Conservation (phyloP, 2,329 filamentous ascomycete genomes). For the Colletotrichum cordylinicola region DNA sequence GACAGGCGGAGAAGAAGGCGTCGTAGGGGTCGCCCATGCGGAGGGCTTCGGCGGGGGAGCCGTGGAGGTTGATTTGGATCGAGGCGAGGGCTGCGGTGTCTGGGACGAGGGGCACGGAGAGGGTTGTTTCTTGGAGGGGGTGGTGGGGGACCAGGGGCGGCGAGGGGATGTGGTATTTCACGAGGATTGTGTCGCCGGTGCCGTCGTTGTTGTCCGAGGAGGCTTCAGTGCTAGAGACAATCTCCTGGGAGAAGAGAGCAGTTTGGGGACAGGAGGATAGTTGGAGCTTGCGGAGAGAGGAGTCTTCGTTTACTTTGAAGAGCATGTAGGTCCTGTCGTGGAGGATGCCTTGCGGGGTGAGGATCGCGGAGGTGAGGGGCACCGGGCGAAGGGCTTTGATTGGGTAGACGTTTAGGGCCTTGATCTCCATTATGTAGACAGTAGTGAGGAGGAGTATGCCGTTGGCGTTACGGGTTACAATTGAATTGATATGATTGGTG, state of each 20-base stretch:
- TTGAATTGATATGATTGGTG: neutral
- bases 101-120: slow-evolving; percentile 65
- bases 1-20: slow-evolving; percentile 70
- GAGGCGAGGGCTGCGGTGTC: slow-evolving; percentile 47
- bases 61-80: slow-evolving; percentile 63
- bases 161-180: slow-evolving; percentile 47
- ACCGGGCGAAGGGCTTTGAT: slow-evolving; percentile 75
- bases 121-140: slow-evolving; percentile 38
- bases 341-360: slow-evolving; percentile 67
- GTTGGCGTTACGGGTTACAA: neutral
- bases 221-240: slow-evolving; percentile 43
- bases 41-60: slow-evolving; percentile 63
- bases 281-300: slow-evolving; percentile 61
- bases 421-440: neutral
- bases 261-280: slow-evolving; percentile 63
- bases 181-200: slow-evolving; percentile 38
- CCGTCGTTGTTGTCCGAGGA: slow-evolving; percentile 42
- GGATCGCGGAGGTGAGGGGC: slow-evolving; percentile 53
- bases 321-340: slow-evolving; percentile 78
- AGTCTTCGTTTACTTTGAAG: slow-evolving; percentile 53
- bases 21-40: slow-evolving; percentile 67
- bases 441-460: neutral
- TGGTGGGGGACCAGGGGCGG: slow-evolving; percentile 43
- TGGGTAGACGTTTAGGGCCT: slow-evolving; percentile 69
- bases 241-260: slow-evolving; percentile 67